A percentile compares a stretch with the other conserved stretches of the same genome.
phyloP scores from a whole-genome alignment of 139 green algal genomes.

The Picochlorum costavermella region DNA sequence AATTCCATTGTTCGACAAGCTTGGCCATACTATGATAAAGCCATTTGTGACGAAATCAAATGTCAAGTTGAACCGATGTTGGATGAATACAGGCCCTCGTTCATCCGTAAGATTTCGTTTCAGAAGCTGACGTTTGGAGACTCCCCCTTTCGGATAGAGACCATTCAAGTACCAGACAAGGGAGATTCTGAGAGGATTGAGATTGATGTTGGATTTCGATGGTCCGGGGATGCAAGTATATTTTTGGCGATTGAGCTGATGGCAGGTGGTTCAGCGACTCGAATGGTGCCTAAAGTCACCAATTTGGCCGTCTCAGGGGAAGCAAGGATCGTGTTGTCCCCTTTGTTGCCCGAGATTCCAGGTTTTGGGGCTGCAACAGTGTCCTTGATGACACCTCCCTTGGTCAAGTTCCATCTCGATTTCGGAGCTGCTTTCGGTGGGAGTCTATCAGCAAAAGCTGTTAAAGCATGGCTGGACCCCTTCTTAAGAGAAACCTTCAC shows the following conservation, averaged over 20 bases:
- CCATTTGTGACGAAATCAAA: constrained; percentile 66
- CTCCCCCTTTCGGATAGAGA: constrained; percentile 58
- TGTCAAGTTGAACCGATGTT: constrained; percentile 65
- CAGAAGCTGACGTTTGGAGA: constrained; percentile 77
- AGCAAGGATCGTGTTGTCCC: constrained; percentile 44
- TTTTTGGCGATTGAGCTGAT: constrained; percentile 68
- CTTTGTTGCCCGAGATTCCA: constrained; percentile 56
- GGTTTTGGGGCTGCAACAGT: constrained; percentile 67
- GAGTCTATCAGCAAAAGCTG: constrained; percentile 20
- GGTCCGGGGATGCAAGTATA: constrained; percentile 79
- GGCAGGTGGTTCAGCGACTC: constrained; percentile 42
- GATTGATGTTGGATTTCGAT: constrained; percentile 71
- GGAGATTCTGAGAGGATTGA: constrained; percentile 20
- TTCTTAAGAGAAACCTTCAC: constrained; percentile 41
- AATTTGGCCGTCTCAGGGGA: constrained; percentile 67
- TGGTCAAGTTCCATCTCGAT: constrained; percentile 47
- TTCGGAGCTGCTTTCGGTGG: constrained; percentile 45
- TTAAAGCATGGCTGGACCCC: constrained; percentile 49
- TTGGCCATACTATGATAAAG: constrained; percentile 82
- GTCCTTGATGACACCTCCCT: constrained; percentile 20
- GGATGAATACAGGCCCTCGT: constrained; percentile 47
- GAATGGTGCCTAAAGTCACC: constrained; percentile 73
- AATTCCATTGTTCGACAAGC: constrained; percentile 65
- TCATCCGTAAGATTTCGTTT: constrained; percentile 77
- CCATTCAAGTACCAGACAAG: constrained; percentile 36